A percentile compares a stretch with the other conserved stretches of the same genome.
phyloP scores from a whole-genome alignment of 2,329 filamentous ascomycete species.

The Fusarium robinianum region DNA sequence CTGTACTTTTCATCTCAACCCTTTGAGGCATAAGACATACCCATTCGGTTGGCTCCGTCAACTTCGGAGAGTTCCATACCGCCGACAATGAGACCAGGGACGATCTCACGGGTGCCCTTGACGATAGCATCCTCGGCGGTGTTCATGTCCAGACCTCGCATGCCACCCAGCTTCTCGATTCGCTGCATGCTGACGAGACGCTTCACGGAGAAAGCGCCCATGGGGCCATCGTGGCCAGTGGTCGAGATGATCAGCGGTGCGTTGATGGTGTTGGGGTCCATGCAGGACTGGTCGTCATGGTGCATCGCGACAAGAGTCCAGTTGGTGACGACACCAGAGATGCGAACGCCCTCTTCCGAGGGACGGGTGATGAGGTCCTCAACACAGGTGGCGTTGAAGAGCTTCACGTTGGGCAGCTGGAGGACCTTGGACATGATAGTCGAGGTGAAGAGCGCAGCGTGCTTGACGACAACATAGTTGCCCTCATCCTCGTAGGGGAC shows the following conservation, averaged over 20 bases:
- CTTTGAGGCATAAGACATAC: constrained; percentile 39
- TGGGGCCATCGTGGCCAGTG: constrained; percentile 88
- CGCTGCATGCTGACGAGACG: constrained; percentile 86
- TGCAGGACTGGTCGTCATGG: constrained; percentile 89
- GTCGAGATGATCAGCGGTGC: constrained; percentile 86
- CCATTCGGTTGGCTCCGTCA: constrained; percentile 91
- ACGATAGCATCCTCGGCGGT: constrained; percentile 90
- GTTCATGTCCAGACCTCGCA: constrained; percentile 94
- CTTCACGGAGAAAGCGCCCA: constrained; percentile 91
- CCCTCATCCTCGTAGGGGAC: constrained; percentile 88
- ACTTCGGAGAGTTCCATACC: constrained; percentile 94
- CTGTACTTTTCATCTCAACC: not conserved
- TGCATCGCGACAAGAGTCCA: constrained; percentile 91
- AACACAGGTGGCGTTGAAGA: constrained; percentile 93
- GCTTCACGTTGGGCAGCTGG: constrained; percentile 86
- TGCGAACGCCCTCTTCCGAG: constrained; percentile 60
- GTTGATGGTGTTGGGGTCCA: constrained; percentile 98
- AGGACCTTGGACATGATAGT: constrained; percentile 85
- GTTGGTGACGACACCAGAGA: constrained; percentile 92
- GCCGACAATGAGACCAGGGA: constrained; percentile 87
- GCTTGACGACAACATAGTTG: constrained; percentile 89
- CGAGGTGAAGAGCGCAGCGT: constrained; percentile 89
- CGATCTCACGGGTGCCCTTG: constrained; percentile 85
- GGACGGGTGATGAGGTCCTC: constrained; percentile 90
- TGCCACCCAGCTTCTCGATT: constrained; percentile 82